Evolutionary conservation across 164 flowering plant genomes (phyloP), one percentile per base, ranked within the genome.

Genomic region (Euptelea pleiosperma): DNA sequence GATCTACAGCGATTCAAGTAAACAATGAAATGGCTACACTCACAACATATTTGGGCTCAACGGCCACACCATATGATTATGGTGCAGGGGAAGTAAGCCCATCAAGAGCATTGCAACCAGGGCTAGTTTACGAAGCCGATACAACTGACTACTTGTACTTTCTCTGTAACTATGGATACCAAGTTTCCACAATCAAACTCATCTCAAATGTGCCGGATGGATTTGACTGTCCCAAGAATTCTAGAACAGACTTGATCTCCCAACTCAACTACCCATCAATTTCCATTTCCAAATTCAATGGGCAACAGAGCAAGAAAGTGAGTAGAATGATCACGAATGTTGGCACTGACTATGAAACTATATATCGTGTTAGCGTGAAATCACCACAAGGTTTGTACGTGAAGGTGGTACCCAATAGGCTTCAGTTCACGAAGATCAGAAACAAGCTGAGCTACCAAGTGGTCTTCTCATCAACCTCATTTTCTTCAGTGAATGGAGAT

Each of bases 191-290:
- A 2, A 80, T 87, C n/a, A 78, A 78, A 49, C 57, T 12, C 31
- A 82, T 87, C 10, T 43, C 61, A 10, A 22, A 31, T 14, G 6
- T 81, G 11, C 83, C 87, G 0, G 40, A 51, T 0, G 70, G 57
- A 3, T 87, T 85, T 56, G 29, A 70, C 0, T 87, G 95, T 67
- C 85, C 91, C 0, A 56, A 57, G 31, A 66, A 71, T 28, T 71
- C 87, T 1, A 74, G 52, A 46, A 8, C 25, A 9, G 86, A 79
- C 40, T 25, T 64, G 28, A 70, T 85, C 19, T 85, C 92, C 26
- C 56, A 81, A 49, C 79, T 91, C 65, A 87, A 91, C 67, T 91
- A 87, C 54, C 96, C 97, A 21, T 84, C 96, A 6, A 86, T 87
- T 39, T 81, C 87, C 12, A 59, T 91, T 29, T 71, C 80, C 55